Base-by-base conservation (phyloP, 23 red algal species). In the Agarophyton chilense region DNA sequence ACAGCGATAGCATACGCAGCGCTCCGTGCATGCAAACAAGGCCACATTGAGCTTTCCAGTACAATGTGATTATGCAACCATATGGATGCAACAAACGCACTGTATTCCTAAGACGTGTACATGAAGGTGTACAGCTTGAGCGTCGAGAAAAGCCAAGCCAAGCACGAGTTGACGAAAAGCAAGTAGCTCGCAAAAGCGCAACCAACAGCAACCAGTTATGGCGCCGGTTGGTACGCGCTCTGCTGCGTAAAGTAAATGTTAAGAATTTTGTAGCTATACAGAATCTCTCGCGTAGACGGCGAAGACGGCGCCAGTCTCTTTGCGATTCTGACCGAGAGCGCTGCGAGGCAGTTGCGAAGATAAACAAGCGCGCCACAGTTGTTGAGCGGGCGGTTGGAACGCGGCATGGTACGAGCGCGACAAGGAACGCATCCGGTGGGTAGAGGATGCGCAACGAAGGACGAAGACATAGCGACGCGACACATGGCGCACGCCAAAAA, bases 181-280 rank as follows among this genome's bases (percentile, higher is more conserved):
- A 49, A 49, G 13, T 13, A 13, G 45, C 7, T 10, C 8, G 13
- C 45, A 49, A 49, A 7, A 49, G 13, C 45, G 13, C 45, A n/a
- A n/a, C n/a, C n/a, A n/a, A n/a, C n/a, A n/a, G n/a, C n/a, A n/a
- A n/a, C n/a, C 68, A 29, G 19, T 25, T 49, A 74, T 49, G 68
- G 68, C 21, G 68, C 40, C 40, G 68, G 68, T 47, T 74, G 68
- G 36, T 47, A 74, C n/a, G 68, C 39, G 32, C 68, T 74, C 68
- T 74, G 68, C 43, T 74, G 68, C 40, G 68, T 74, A 28, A 74
- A 49, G 43, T 74, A 74, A 39, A 74, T 74, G 68, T 74, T 74
- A 18, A 74, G 68, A 31, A 74, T 74, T 19, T 74, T 74, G 68
- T 74, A 74, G 41, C 68, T 74, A 18, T 74, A 74, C 2, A 74